Evolutionary conservation across 306 rosid species (phyloP), one percentile per base, ranked within the genome.

Genomic region (Vigna nakashimae): DNA sequence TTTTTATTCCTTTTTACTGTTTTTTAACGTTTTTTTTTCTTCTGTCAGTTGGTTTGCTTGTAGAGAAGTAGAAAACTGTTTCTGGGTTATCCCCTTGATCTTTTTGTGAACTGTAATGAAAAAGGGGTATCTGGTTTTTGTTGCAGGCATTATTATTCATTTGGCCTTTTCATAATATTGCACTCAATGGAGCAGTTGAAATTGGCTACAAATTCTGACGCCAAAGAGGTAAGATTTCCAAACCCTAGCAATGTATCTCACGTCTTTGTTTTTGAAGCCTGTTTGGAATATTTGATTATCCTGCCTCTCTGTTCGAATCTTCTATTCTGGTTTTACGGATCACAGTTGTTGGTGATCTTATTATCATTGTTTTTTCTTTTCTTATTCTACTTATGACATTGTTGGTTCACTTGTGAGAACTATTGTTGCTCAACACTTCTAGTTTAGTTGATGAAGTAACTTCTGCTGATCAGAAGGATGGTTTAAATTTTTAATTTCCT

Each of bases 181-280:
- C 79, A 49, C 84, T 65, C 79, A 74, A 90, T 94, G 96, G 90
- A 89, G 80, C 93, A 81, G 85, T 72, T 42, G 52, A 84, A 86
- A 76, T 83, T 86, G 78, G 86, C 67, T 59, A 72, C 83, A 78
- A 86, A 88, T 81, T 82, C 88, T 90, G 88, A 73, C 6, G 67
- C 73, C 46, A 88, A 76, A 73, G 89, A 88, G 97, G 98, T 94
- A 84, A 34, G 85, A 76, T 83, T 86, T 78, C 70, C 83, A 78
- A 82, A 55, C 82, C 84, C 75, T 53, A 75, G 63, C 50, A 46
- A 22, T 80, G 58, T 68, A 38, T 81, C 43, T 40, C 50, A 45
- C 2, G 15, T 70, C 56, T 63, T 53, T 75, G 51, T 20, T 70
- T 71, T 34, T 51, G 32, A 26, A 71, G 46, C 50, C 18, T 26